These are phyloP conservation scores for Hypoxylon rickii DNA, from an alignment of 495 filamentous ascomycete genomes.

Conservation along the genomic window DNA sequence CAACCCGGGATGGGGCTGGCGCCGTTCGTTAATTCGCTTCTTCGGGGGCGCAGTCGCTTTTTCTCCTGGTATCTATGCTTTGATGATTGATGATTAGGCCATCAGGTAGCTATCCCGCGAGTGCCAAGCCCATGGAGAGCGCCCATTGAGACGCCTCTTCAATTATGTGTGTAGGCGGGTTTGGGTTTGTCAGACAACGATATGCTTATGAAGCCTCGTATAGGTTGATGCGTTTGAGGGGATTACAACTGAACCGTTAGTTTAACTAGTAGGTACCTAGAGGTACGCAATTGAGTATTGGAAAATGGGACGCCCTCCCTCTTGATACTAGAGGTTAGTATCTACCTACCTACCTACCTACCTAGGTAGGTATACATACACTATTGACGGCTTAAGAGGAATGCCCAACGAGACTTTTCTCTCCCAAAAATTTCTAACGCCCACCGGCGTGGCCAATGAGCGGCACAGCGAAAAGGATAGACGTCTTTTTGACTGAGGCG, in stretches of 20 bases:
- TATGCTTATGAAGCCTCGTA: conserved; percentile 4
- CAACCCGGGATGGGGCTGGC: conserved; percentile 15
- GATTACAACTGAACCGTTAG: too few species aligned
- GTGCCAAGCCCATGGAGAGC: conserved; percentile 21
- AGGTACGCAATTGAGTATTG: too few species aligned
- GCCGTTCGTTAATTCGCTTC: conserved; percentile 26
- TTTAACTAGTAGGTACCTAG: not conserved
- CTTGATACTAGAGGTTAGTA: too few species aligned
- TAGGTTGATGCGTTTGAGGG: not conserved
- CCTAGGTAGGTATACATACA: too few species aligned
- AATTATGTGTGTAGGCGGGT: not conserved
- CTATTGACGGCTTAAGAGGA: too few species aligned
- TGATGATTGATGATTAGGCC: not conserved
- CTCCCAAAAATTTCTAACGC: conserved; percentile 9
- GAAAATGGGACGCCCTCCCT: too few species aligned
- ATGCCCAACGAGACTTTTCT: conserved; percentile 30
- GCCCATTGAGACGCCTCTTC: conserved; percentile 6
- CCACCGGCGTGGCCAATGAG: conserved; percentile 18
- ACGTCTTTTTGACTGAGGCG: conserved; percentile 14
- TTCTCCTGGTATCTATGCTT: too few species aligned
- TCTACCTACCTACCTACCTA: too few species aligned
- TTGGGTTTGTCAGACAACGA: conserved; percentile 1
- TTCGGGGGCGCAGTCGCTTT: too few species aligned
- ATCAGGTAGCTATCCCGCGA: not conserved
- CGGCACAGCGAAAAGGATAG: conserved; percentile 9